These are phyloP conservation scores for Ampelomyces quisqualis DNA, from an alignment of 2,329 filamentous ascomycete genomes.

Conservation along the genomic window DNA sequence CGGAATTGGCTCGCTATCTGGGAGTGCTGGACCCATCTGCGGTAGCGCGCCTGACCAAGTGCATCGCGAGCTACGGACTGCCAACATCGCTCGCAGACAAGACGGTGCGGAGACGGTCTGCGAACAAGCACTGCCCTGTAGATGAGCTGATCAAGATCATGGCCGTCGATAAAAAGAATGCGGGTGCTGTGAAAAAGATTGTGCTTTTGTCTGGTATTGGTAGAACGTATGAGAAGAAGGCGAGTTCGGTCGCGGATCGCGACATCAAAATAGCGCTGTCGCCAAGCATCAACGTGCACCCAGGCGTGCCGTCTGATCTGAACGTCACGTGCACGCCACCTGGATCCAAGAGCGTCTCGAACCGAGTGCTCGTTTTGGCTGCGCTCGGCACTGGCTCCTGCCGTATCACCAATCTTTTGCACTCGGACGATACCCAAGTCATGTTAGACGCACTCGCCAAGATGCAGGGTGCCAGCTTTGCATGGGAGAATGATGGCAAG, in stretches of 20 bases:
- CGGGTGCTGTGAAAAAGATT: slow-evolving; percentile 92
- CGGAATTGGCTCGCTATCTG: slow-evolving; percentile 85
- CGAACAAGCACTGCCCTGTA: slow-evolving; percentile 83
- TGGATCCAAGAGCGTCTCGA: slow-evolving; percentile 97
- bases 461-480: slow-evolving; percentile 82
- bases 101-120: slow-evolving; percentile 76
- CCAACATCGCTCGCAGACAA: slow-evolving; percentile 84
- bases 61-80: slow-evolving; percentile 88
- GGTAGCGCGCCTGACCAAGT: slow-evolving; percentile 86
- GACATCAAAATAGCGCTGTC: slow-evolving; percentile 83
- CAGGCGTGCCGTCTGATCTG: slow-evolving; percentile 66
- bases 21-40: slow-evolving; percentile 83
- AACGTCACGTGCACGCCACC: slow-evolving; percentile 80
- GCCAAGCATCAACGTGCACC: slow-evolving; percentile 70
- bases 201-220: slow-evolving; percentile 90
- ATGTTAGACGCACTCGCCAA: slow-evolving; percentile 91
- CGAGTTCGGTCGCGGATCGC: slow-evolving; percentile 83
- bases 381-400: slow-evolving; percentile 85
- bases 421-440: slow-evolving; percentile 95
- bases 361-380: slow-evolving; percentile 89
- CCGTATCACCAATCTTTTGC: slow-evolving; percentile 85
- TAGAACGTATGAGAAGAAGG: slow-evolving; percentile 80
- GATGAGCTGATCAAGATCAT: slow-evolving; percentile 87
- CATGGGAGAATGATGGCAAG: slow-evolving; percentile 94
- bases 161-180: slow-evolving; percentile 98